Evolutionary conservation across 352 stramenopile genomes (phyloP).

Genomic region (Sclerospora graminicola): DNA sequence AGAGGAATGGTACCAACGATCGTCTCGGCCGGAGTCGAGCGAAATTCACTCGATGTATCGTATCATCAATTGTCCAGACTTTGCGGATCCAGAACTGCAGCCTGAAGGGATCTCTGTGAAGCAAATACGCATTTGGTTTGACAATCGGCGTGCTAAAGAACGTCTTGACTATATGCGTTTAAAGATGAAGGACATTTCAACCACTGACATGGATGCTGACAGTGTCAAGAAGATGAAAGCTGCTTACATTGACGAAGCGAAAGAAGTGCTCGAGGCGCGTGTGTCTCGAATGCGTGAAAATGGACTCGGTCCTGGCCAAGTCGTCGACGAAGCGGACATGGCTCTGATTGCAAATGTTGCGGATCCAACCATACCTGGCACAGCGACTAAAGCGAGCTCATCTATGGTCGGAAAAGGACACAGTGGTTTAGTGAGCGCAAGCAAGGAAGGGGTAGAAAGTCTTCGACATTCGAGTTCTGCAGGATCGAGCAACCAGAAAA

Average conservation of each 20-base stretch:
- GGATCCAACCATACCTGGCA: conserved; percentile 35
- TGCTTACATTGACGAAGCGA: conserved; percentile 82
- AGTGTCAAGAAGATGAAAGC: conserved; percentile 84
- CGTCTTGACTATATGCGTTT: conserved; percentile 82
- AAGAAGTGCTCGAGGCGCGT: conserved; percentile 76
- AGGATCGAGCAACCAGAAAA: conserved; percentile 41
- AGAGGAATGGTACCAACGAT: conserved; percentile 84
- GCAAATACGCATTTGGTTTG: conserved; percentile 85
- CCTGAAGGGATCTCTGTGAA: conserved; percentile 82
- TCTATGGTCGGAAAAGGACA: conserved; percentile 17
- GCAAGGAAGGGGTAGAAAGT: conserved; percentile 19
- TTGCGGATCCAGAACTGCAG: conserved; percentile 74
- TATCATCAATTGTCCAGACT: conserved; percentile 80
- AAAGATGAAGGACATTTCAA: conserved; percentile 86
- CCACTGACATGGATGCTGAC: conserved; percentile 70
- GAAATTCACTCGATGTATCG: conserved; percentile 87
- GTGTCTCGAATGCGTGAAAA: conserved; percentile 76
- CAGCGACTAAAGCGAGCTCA: conserved; percentile 23
- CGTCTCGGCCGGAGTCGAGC: conserved; percentile 62
- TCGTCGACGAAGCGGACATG: conserved; percentile 77
- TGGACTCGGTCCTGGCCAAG: conserved; percentile 44
- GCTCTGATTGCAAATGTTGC: conserved; percentile 39
- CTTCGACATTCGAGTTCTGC: conserved; percentile 1
- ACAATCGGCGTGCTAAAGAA: conserved; percentile 79
- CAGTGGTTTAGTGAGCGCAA: background rate